phyloP scores from a whole-genome alignment of 139 green algal species.

The Bryopsis sp. region DNA sequence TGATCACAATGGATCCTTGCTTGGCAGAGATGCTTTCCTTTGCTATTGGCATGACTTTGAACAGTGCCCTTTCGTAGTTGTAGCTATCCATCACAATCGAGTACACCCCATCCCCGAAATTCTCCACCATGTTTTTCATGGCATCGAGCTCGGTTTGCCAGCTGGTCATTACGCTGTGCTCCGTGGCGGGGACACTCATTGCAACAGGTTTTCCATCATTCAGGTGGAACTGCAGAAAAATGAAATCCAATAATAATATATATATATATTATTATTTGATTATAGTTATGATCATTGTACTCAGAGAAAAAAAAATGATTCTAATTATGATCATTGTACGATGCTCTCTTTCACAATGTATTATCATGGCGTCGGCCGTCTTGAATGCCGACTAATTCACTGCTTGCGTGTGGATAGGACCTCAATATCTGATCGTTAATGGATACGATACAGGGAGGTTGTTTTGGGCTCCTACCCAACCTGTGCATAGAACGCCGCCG shows the following conservation, averaged over 20 bases:
- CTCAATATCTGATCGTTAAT: too few relatives aligned
- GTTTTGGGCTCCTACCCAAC: too few relatives aligned
- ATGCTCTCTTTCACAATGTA: too few relatives aligned
- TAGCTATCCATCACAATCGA: slow-evolving; percentile 85
- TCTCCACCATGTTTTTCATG: slow-evolving; percentile 80
- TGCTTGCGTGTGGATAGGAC: too few relatives aligned
- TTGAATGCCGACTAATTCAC: too few relatives aligned
- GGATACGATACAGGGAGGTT: too few relatives aligned
- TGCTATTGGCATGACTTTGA: slow-evolving; percentile 63
- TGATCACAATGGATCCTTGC: slow-evolving; percentile 76
- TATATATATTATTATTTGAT: too few relatives aligned
- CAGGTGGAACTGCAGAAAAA: slow-evolving; percentile 58
- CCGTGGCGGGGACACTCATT: slow-evolving; percentile 71
- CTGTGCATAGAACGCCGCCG: slow-evolving; percentile 79
- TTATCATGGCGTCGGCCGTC: too few relatives aligned
- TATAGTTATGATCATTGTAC: too few relatives aligned
- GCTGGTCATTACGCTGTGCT: slow-evolving; percentile 87
- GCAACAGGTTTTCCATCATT: slow-evolving; percentile 71
- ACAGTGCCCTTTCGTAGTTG: slow-evolving; percentile 73
- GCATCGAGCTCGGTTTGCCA: slow-evolving; percentile 70
- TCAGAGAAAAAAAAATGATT: too few relatives aligned
- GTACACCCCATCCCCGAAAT: slow-evolving; percentile 70
- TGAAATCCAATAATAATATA: not conserved
- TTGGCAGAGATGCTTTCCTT: slow-evolving; percentile 38
- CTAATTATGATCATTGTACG: too few relatives aligned